Conservation (phyloP, 257 asterid genomes). For the Rhazya stricta region DNA sequence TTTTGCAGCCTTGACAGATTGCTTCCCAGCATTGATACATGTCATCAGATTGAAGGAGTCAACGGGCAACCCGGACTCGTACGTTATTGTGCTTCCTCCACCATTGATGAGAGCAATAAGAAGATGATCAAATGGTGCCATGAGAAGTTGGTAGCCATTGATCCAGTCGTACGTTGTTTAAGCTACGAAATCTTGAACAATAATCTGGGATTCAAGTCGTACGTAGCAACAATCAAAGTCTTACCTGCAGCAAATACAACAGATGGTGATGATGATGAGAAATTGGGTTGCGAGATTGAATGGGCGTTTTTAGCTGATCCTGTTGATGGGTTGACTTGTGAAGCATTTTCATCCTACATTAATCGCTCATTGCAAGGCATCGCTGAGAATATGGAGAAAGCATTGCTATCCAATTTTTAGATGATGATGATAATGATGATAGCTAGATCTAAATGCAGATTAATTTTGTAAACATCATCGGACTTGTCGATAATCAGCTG, state of each 20-base stretch:
- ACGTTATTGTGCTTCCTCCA: constrained; percentile 51
- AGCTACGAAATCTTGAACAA: constrained; percentile 48
- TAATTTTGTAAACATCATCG: not conserved
- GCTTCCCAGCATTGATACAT: constrained; percentile 59
- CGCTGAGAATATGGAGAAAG: constrained; percentile 48
- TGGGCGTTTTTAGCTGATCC: constrained; percentile 72
- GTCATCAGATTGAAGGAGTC: constrained; percentile 35
- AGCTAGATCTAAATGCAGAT: too few species aligned
- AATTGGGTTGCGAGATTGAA: constrained; percentile 47
- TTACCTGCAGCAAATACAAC: not conserved
- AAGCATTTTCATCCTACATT: constrained; percentile 30
- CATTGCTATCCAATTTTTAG: constrained; percentile 13
- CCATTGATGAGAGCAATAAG: constrained; percentile 19
- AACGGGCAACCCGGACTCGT: constrained; percentile 32
- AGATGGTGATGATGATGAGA: constrained; percentile 23
- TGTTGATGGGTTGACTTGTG: constrained; percentile 44
- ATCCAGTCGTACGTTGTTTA: constrained; percentile 30
- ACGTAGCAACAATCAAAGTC: constrained; percentile 38
- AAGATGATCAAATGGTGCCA: constrained; percentile 44
- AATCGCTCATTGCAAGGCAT: constrained; percentile 42
- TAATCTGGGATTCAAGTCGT: constrained; percentile 52
- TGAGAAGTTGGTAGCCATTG: constrained; percentile 44
- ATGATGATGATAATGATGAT: not conserved
- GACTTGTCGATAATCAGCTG: not conserved
- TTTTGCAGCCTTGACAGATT: constrained; percentile 54